phyloP scores from a whole-genome alignment of 202 grass and related monocot genomes.

The Schoenoplectus tabernaemontani region DNA sequence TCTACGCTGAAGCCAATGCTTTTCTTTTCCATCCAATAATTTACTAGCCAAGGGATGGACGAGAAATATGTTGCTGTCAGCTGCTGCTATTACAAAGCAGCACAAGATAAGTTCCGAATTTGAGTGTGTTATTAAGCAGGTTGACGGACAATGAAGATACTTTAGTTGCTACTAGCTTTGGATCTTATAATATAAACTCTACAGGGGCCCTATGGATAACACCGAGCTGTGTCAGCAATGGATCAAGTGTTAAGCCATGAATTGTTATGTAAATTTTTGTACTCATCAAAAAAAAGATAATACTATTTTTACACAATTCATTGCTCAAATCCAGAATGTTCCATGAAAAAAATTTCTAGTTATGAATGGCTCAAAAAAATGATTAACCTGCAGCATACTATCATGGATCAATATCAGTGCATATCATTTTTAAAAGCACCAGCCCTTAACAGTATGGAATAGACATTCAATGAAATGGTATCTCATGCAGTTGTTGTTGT shows the following conservation, averaged over 20 bases:
- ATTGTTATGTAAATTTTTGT: not conserved
- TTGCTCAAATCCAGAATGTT: not conserved
- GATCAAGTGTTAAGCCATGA: not conserved
- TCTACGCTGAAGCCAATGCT: constrained; percentile 7
- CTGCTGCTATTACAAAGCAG: not conserved
- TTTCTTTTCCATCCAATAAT: not conserved
- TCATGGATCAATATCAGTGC: not conserved
- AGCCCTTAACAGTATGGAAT: not conserved
- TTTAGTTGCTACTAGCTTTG: not conserved
- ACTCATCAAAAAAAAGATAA: not conserved
- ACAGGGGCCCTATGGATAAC: constrained; percentile 5
- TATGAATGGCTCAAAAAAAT: not conserved
- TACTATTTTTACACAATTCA: not conserved
- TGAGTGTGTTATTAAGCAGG: constrained; percentile 1
- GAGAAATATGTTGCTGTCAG: not conserved
- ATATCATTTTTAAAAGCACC: not conserved
- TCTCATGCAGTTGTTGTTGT: not conserved
- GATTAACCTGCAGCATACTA: not conserved
- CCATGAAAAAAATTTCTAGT: not conserved
- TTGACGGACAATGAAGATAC: not conserved
- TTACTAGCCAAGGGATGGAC: not conserved
- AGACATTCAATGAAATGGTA: not conserved
- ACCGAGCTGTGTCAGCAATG: not conserved
- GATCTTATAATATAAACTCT: constrained; percentile 12
- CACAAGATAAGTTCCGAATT: not conserved